Percentiles rank a stretch among this genome's conserved stretches.
Conservation (phyloP, 1,284 basidiomycete genomes). For the Boletus semigastroideus region DNA sequence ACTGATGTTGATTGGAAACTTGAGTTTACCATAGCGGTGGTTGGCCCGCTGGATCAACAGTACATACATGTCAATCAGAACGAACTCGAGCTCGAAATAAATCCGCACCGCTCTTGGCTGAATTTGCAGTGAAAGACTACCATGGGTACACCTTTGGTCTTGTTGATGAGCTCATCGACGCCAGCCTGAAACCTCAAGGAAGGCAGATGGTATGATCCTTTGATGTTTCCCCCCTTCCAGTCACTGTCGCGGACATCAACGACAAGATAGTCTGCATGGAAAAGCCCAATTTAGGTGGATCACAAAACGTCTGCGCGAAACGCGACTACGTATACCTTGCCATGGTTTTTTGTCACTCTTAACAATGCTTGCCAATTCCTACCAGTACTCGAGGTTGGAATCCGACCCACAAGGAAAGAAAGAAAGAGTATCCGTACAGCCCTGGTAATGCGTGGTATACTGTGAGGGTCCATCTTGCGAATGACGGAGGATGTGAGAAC, state of each 20-base stretch:
- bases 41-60: constrained; percentile 56
- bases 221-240: constrained; percentile 73
- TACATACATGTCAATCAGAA: constrained; percentile 1
- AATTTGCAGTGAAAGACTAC: constrained; percentile 76
- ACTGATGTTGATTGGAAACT: constrained; percentile 12
- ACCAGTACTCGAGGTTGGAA: constrained; percentile 13
- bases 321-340: constrained; percentile 33
- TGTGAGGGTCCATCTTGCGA: constrained; percentile 16
- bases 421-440: constrained; percentile 19
- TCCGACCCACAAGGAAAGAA: not conserved
- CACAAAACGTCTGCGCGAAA: not conserved
- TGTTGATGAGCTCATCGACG: constrained; percentile 57
- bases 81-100: not conserved
- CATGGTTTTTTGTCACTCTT: constrained; percentile 57
- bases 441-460: constrained; percentile 25
- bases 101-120: constrained; percentile 67
- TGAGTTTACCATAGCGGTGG: constrained; percentile 58
- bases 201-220: constrained; percentile 58
- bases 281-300: not conserved
- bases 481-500: not conserved
- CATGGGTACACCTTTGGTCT: constrained; percentile 58
- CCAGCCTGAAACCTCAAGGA: constrained; percentile 55
- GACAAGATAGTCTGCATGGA: constrained; percentile 57
- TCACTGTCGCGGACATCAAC: constrained; percentile 81
- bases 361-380: constrained; percentile 70